A percentile compares a stretch with the other conserved stretches of the same genome.
Conservation (phyloP, 1,284 basidiomycete genomes). For the Sporisorium iseilematis-ciliati region DNA sequence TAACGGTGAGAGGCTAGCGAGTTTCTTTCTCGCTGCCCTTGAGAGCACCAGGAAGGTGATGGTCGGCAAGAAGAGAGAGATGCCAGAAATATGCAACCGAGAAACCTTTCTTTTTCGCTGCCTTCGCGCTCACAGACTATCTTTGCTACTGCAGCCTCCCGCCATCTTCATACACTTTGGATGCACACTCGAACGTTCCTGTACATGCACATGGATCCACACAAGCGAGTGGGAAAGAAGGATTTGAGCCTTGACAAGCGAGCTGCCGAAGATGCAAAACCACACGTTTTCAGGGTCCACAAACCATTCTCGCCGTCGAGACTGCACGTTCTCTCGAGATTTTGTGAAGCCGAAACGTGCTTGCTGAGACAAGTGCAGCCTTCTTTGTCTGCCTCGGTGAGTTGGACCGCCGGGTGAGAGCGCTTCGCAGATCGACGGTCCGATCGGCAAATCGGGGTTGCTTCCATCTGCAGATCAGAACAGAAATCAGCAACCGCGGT, state of each 20-base stretch:
- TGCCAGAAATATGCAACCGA: slow-evolving; percentile 11
- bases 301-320: not conserved
- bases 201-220: no score
- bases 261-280: slow-evolving; percentile 7
- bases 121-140: slow-evolving; percentile 2
- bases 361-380: not conserved
- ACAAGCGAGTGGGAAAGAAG: not conserved
- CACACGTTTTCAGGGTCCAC: slow-evolving; percentile 13
- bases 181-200: slow-evolving; percentile 1
- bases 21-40: slow-evolving; percentile 8
- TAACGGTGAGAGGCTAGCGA: slow-evolving; percentile 2
- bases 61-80: not conserved
- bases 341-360: slow-evolving; percentile 7
- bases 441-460: not conserved
- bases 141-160: slow-evolving; percentile 2
- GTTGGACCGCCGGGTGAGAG: not conserved
- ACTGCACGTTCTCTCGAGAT: not conserved
- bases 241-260: not conserved
- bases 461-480: no score
- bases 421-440: not conserved
- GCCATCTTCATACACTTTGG: not conserved
- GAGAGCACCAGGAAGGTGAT: slow-evolving; percentile 1
- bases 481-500: not conserved
- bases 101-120: slow-evolving; percentile 3
- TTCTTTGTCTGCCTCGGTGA: not conserved